These are phyloP conservation scores for Cardamine chenopodiifolia DNA, from an alignment of 345 rosid genomes.

Conservation along the genomic window DNA sequence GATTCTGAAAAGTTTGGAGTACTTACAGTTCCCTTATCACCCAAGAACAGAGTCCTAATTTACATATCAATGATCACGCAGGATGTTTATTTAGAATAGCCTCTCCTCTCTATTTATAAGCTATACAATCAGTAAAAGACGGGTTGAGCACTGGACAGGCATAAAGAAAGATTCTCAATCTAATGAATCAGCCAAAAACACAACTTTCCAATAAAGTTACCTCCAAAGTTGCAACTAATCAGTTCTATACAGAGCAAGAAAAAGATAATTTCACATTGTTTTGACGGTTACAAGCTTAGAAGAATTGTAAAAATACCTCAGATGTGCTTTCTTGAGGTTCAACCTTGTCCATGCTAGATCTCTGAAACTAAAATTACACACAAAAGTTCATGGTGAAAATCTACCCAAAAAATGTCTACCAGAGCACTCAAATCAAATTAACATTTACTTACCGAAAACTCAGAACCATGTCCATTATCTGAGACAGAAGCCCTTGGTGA, in stretches of 20 bases:
- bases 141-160: too few relatives aligned
- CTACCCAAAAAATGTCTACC: background rate
- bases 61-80: too few relatives aligned
- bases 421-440: conserved; percentile 1
- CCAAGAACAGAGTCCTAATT: too few relatives aligned
- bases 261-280: background rate
- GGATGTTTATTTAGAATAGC: too few relatives aligned
- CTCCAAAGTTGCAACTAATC: conserved; percentile 10
- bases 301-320: conserved; percentile 45
- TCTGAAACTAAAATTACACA: conserved; percentile 35
- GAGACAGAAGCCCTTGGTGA: conserved; percentile 63
- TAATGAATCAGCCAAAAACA: conserved; percentile 21
- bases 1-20: too few relatives aligned
- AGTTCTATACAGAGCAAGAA: conserved; percentile 12
- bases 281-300: background rate
- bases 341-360: conserved; percentile 26
- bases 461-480: conserved; percentile 64
- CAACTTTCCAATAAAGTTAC: conserved; percentile 25
- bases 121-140: too few relatives aligned
- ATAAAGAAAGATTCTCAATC: conserved; percentile 19
- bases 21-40: too few relatives aligned
- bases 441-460: conserved; percentile 54
- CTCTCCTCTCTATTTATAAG: too few relatives aligned
- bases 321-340: conserved; percentile 50
- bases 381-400: background rate